Conservation (phyloP, 2,329 filamentous ascomycete species). For the Phyllachora maydis region DNA sequence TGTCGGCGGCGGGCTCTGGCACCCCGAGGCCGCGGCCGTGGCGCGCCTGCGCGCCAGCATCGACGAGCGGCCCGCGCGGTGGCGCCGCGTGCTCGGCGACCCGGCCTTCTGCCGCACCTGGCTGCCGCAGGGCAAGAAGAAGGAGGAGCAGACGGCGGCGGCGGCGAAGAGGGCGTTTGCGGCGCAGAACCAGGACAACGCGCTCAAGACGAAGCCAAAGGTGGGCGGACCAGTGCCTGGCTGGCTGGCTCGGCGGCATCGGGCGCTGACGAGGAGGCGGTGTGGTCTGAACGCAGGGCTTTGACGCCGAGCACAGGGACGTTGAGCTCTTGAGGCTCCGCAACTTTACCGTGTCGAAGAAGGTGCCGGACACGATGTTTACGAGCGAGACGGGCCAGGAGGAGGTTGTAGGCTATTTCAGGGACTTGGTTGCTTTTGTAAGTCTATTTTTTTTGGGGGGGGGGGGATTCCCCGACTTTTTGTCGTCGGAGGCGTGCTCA, state of each 20-base stretch:
- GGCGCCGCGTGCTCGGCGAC: slow-evolving; percentile 46
- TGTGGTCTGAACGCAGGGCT: no score
- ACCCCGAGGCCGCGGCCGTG: slow-evolving; percentile 47
- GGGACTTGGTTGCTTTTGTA: slow-evolving; percentile 59
- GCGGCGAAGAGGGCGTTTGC: slow-evolving; percentile 36
- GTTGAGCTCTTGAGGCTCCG: slow-evolving; percentile 64
- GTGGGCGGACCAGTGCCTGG: no score
- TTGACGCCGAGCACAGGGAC: slow-evolving; percentile 51
- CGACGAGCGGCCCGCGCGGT: slow-evolving; percentile 47
- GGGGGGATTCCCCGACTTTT: slow-evolving; percentile 2
- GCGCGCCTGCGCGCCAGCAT: slow-evolving; percentile 51
- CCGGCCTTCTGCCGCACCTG: slow-evolving; percentile 41
- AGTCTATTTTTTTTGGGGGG: slow-evolving; percentile 24
- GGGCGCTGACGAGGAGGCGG: background rate
- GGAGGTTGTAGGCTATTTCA: slow-evolving; percentile 41
- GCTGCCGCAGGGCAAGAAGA: slow-evolving; percentile 26
- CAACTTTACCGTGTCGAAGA: slow-evolving; percentile 54
- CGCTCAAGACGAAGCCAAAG: slow-evolving; percentile 43
- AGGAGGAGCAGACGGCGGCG: background rate
- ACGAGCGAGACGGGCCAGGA: slow-evolving; percentile 39
- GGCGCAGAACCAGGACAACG: slow-evolving; percentile 46
- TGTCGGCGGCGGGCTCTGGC: slow-evolving; percentile 67
- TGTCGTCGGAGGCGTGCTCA: slow-evolving; percentile 1
- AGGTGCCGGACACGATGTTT: slow-evolving; percentile 45
- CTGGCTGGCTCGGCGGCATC: no score